Evolutionary conservation across 1,284 basidiomycete species (phyloP), one percentile per base, ranked within the genome.

Genomic region (Paramarasmius palmivorus): DNA sequence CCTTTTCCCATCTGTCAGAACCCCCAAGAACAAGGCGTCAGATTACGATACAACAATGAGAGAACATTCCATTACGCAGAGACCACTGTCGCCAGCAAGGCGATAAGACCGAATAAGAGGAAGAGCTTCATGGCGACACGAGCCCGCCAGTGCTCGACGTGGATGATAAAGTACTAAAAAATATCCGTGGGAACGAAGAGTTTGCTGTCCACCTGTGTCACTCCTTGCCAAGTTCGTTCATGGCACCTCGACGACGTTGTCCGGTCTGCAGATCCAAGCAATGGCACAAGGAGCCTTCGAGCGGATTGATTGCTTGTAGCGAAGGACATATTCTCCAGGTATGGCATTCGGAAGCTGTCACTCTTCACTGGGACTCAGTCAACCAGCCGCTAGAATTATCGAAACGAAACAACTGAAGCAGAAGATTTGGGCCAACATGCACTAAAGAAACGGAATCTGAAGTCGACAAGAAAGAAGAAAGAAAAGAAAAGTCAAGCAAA

Each of bases 241-340:
- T 87, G 86, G 77, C 81, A 2, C 78, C 75, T 15, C 76, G 79
- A 48, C 75, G 74, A 54, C 78, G 78, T 37, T 92, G 89, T 62
- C 74, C 78, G 0, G 77, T 83, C 22, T 92, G 90, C 61, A 81
- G 83, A n/a, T 90, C 90, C 19, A 81, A 78, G 51, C 79, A 86
- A 67, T 92, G 90, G 90, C 83, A 86, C 61, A 91, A 90, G 64
- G 87, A 90, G 53, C 81, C 84, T 22, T 75, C 80, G 0, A 84
- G 81, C 48, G 90, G 90, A 3, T 68, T 87, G 29, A 77, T 92
- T 51, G 83, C 83, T 2, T 92, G 90, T 65, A 84, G 79, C 58
- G 88, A 92, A 64, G 90, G 90, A 2, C 90, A 92, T 63, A 79
- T 92, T 52, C 75, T 92, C 29, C 86, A 88, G 78, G 89, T 90